These are phyloP conservation scores for Multifurca ochricompacta DNA, from an alignment of 768 basidiomycete species.

Conservation along the genomic window DNA sequence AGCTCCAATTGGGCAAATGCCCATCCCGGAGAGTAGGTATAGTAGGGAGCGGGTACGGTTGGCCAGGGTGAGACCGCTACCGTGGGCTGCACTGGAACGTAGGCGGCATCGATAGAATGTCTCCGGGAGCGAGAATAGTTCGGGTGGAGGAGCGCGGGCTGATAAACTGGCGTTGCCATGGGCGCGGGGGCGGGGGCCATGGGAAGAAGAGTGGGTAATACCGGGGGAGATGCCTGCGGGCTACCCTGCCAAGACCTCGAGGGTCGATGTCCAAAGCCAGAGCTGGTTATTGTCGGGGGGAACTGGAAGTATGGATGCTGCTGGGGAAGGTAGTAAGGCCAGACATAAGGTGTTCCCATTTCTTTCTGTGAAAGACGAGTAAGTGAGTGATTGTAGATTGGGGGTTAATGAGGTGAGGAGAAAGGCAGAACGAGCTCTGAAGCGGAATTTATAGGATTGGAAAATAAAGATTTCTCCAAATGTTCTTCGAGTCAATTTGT, in stretches of 20 bases:
- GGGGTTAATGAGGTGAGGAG: background rate
- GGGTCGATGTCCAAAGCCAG: conserved; percentile 1
- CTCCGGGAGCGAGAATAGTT: conserved; percentile 11
- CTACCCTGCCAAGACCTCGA: conserved; percentile 15
- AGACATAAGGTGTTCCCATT: conserved; percentile 8
- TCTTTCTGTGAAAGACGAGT: too few relatives aligned
- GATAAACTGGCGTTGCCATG: background rate
- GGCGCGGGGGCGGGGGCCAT: background rate
- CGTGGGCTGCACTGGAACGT: background rate
- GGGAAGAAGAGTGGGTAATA: conserved; percentile 9
- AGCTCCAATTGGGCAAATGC: background rate
- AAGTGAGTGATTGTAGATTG: background rate
- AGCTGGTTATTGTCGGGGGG: background rate
- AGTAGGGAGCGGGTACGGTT: conserved; percentile 10
- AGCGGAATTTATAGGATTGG: background rate
- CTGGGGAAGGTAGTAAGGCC: conserved; percentile 15
- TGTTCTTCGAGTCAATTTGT: too few relatives aligned
- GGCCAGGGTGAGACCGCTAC: background rate
- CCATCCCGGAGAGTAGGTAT: conserved; percentile 11
- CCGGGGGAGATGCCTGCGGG: conserved; percentile 10
- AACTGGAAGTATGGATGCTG: conserved; percentile 16
- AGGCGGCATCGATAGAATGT: conserved; percentile 16
- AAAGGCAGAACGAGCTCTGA: background rate
- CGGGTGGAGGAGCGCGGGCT: conserved; percentile 7
- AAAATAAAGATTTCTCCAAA: too few relatives aligned